phyloP scores from a whole-genome alignment of 2,329 filamentous ascomycete species.

The Claviceps pusilla region DNA sequence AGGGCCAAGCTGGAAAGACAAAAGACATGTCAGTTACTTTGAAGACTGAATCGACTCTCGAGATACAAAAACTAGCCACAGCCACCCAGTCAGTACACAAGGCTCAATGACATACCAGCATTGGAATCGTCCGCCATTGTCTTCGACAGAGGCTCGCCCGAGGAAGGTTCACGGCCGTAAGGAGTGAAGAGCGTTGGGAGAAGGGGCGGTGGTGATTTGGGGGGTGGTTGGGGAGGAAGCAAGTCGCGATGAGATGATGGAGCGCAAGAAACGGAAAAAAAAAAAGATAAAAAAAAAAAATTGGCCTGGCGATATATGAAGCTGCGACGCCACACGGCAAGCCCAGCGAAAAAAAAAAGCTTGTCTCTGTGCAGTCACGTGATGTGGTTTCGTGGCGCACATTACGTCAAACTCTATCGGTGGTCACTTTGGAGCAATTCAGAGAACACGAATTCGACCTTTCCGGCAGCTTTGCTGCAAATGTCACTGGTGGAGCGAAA shows the following conservation, averaged over 20 bases:
- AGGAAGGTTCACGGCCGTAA: conserved; percentile 42
- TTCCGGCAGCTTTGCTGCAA: too few relatives aligned
- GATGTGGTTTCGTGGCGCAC: background rate
- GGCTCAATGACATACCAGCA: conserved; percentile 9
- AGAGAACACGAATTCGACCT: too few relatives aligned
- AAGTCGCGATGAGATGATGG: background rate
- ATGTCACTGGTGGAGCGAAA: too few relatives aligned
- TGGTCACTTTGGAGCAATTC: too few relatives aligned
- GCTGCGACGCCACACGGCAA: background rate
- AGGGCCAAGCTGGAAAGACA: conserved; percentile 43
- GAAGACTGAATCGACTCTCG: background rate
- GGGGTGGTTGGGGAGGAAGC: background rate
- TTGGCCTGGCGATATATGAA: background rate
- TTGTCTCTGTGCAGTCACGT: background rate
- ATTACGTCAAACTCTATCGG: too few relatives aligned
- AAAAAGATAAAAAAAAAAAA: conserved; percentile 6
- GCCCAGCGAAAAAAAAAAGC: background rate
- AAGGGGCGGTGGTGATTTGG: background rate
- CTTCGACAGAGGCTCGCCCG: conserved; percentile 16
- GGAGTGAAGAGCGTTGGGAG: conserved; percentile 1
- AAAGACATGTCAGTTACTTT: background rate
- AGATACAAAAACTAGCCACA: background rate
- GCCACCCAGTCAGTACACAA: too few relatives aligned
- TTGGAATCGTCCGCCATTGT: conserved; percentile 14
- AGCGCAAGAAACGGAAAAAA: background rate